A percentile compares a stretch with the other conserved stretches of the same genome.
Conservation (phyloP, 495 filamentous ascomycete species). For the Lichina pygmaea region DNA sequence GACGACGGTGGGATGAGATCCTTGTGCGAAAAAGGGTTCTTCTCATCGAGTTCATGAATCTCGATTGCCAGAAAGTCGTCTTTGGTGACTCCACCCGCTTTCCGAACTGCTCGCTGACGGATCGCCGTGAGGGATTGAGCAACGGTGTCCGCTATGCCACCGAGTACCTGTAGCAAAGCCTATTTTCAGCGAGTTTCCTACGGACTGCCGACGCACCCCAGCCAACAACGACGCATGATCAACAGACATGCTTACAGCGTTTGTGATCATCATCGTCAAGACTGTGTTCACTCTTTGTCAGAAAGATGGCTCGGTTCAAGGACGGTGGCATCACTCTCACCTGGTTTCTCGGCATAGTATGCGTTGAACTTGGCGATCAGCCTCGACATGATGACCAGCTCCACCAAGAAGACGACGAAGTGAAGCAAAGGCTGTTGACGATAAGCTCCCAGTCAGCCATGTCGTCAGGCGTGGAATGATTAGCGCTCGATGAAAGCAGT, state of each 20-base stretch:
- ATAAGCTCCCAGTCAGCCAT: constrained; percentile 8
- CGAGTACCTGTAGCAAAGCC: constrained; percentile 29
- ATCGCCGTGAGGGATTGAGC: constrained; percentile 81
- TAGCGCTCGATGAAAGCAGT: constrained; percentile 1
- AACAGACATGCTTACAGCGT: constrained; percentile 36
- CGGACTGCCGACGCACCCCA: background rate
- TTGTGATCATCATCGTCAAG: constrained; percentile 94
- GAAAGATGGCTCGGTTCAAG: background rate
- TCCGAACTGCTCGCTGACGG: constrained; percentile 35
- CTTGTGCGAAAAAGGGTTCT: constrained; percentile 37
- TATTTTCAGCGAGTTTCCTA: background rate
- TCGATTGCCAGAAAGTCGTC: constrained; percentile 64
- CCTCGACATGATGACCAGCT: constrained; percentile 63
- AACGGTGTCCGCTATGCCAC: constrained; percentile 83
- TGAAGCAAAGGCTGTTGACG: constrained; percentile 55
- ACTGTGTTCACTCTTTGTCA: constrained; percentile 20
- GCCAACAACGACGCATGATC: background rate
- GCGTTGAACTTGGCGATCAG: constrained; percentile 69
- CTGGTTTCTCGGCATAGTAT: constrained; percentile 69
- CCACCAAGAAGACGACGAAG: constrained; percentile 57
- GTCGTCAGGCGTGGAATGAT: constrained; percentile 1
- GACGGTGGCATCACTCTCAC: constrained; percentile 17
- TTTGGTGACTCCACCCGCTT: constrained; percentile 21
- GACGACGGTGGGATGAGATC: constrained; percentile 41
- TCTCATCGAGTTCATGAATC: constrained; percentile 68